Evolutionary conservation across 1,284 basidiomycete genomes (phyloP), one percentile per base, ranked within the genome.

Genomic region (Moesziomyces sp.): DNA sequence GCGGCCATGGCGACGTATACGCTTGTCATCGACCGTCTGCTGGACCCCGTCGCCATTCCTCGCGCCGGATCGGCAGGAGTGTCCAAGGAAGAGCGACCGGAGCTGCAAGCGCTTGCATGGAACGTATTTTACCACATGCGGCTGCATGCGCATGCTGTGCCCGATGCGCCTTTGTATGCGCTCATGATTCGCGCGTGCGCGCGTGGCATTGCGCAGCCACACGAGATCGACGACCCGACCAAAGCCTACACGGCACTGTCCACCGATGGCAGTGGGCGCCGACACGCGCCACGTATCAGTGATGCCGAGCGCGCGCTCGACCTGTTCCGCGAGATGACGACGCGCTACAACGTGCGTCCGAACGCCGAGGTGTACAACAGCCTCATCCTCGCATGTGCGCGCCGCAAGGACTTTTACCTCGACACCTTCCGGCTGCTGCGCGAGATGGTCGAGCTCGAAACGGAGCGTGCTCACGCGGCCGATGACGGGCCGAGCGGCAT

Each of bases 71-170:
- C 46, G 8, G 38, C 35, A 24, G 24, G 7, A 13, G 16, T 35
- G 16, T 28, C 66, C 8, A 60, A 66, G 43, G 60, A 76, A 26
- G 59, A 58, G 21, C 40, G 70, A 18, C 61, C 62, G 3, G 75
- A 66, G 28, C 6, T 77, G 18, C 71, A 77, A 30, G 62, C 68
- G 11, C 18, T 74, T 13, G 77, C 63, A 2, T 97, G 93, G 93
- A 93, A 97, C 78, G 87, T 98, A 24, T 98, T 94, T 83, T 87
- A 92, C 3, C 94, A 98, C 83, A 97, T 97, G 93, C 92, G 97
- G 54, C 92, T 97, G 56, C 91, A 92, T 7, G 93, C 95, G 0
- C 94, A 99, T 80, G 90, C 93, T 0, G 85, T 87, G 3, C 94
- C 96, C 0, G 90, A 92, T 66, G 87, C 87, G 3, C 85, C 88